Conservation (phyloP, 192 early-diverging fungal genomes). For the Cetraspora pellucida region DNA sequence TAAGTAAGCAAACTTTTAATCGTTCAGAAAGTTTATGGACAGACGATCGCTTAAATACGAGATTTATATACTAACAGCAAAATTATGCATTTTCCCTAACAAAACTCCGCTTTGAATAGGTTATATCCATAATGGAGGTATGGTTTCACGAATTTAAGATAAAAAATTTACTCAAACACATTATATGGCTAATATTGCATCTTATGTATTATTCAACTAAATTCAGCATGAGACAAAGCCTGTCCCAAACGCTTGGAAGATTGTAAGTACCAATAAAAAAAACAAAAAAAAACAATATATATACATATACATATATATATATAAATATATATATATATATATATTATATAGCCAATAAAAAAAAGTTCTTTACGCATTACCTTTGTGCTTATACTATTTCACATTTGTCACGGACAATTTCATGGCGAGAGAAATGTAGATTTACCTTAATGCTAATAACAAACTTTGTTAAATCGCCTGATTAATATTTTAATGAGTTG, state of each 20-base stretch:
- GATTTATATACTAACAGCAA: neutral
- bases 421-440: too few relatives aligned
- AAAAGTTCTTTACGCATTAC: neutral
- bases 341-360: too few relatives aligned
- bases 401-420: neutral
- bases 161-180: neutral
- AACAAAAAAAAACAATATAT: too few relatives aligned
- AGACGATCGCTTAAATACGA: neutral
- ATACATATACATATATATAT: too few relatives aligned
- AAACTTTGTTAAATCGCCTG: slow-evolving; percentile 27
- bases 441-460: neutral
- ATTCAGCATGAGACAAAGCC: slow-evolving; percentile 16
- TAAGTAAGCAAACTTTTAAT: slow-evolving; percentile 2
- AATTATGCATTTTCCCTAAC: neutral
- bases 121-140: slow-evolving; percentile 31
- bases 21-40: neutral
- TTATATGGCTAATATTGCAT: neutral
- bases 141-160: neutral
- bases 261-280: slow-evolving; percentile 14
- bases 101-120: neutral
- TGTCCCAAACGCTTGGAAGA: slow-evolving; percentile 29
- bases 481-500: neutral
- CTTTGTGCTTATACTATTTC: neutral
- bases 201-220: neutral
- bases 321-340: too few relatives aligned